Evolutionary conservation across 1,284 basidiomycete species (phyloP).

Genomic region (Heterobasidion occidentale): DNA sequence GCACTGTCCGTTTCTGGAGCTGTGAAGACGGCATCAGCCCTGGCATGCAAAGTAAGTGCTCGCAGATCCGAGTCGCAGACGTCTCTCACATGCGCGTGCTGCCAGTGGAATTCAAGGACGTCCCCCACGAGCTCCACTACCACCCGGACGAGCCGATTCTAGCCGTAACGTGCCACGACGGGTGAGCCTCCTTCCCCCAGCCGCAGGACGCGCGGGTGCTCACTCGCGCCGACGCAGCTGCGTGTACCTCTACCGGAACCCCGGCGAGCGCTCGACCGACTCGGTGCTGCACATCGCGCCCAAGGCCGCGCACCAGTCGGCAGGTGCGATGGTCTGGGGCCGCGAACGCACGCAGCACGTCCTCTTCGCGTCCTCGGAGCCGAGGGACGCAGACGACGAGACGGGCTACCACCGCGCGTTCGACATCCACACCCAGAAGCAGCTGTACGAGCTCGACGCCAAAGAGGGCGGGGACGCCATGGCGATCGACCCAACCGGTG

Average conservation of each 20-base stretch:
- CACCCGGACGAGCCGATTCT: constrained; percentile 5
- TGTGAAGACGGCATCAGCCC: not conserved
- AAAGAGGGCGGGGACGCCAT: constrained; percentile 48
- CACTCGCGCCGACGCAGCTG: not conserved
- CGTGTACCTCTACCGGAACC: constrained; percentile 6
- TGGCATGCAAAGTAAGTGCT: not conserved
- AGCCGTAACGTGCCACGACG: constrained; percentile 10
- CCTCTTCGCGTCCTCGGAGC: constrained; percentile 56
- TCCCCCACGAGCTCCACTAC: constrained; percentile 8
- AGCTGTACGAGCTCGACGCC: constrained; percentile 31
- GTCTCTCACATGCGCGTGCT: not conserved
- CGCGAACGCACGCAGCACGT: constrained; percentile 24
- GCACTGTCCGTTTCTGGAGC: not conserved
- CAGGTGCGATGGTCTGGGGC: constrained; percentile 53
- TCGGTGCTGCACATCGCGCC: constrained; percentile 2
- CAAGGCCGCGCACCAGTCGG: constrained; percentile 18
- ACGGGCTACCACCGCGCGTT: constrained; percentile 44
- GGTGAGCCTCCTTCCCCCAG: constrained; percentile 1
- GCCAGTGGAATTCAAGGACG: constrained; percentile 4
- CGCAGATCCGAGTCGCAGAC: too few relatives aligned
- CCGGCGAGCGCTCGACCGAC: constrained; percentile 10
- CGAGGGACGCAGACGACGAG: constrained; percentile 18
- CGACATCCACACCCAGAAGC: constrained; percentile 25
- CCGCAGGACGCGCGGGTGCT: too few relatives aligned
- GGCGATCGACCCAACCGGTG: constrained; percentile 37